Evolutionary conservation across 2,329 filamentous ascomycete genomes (phyloP).

Genomic region (Exophiala sp.): DNA sequence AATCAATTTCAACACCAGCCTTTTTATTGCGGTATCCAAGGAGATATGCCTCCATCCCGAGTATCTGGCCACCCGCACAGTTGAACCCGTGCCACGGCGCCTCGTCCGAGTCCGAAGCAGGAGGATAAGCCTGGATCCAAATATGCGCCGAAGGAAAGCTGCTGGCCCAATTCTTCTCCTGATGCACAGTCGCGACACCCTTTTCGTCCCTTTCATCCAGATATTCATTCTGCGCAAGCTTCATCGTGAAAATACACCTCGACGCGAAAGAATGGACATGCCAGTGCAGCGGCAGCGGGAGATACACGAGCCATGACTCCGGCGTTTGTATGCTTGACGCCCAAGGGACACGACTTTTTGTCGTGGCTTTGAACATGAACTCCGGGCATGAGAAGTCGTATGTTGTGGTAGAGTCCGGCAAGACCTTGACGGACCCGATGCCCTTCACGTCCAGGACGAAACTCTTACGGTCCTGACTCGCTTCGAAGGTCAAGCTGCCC

Average conservation of each 20-base stretch:
- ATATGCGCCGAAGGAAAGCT: conserved; percentile 6
- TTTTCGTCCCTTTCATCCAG: background rate
- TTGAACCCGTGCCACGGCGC: background rate
- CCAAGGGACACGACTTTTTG: background rate
- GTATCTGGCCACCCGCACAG: conserved; percentile 1
- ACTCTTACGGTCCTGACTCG: background rate
- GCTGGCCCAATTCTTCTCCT: conserved; percentile 7
- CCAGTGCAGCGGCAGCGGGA: conserved; percentile 6
- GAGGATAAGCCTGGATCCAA: conserved; percentile 4
- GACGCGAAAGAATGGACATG: conserved; percentile 4
- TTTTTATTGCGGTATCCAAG: background rate
- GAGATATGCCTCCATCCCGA: conserved; percentile 1
- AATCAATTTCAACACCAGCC: background rate
- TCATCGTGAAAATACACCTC: background rate
- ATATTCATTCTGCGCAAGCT: background rate
- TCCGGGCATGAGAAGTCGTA: background rate
- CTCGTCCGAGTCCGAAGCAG: background rate
- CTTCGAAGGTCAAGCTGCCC: background rate
- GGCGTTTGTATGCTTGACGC: background rate
- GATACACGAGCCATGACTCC: background rate
- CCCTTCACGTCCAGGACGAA: background rate
- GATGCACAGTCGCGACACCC: conserved; percentile 1
- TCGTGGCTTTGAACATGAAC: background rate
- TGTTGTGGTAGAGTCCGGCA: background rate
- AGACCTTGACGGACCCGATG: background rate